Conservation (phyloP, 805 yeast species). For the Monosporozyma siamensis region DNA sequence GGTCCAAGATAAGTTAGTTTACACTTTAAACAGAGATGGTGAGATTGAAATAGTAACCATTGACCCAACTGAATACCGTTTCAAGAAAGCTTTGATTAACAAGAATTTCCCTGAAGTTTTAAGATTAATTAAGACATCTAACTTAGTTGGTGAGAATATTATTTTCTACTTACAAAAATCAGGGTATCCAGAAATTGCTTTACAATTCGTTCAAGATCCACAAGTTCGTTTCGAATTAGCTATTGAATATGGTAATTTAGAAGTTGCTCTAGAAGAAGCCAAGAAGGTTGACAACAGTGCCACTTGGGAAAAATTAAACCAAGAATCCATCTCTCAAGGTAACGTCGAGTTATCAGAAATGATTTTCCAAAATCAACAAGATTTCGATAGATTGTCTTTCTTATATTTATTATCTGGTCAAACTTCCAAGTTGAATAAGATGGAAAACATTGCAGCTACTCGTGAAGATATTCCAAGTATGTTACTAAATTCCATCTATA, state of each 20-base stretch:
- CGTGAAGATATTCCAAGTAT: slow-evolving; percentile 74
- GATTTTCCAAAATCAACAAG: slow-evolving; percentile 77
- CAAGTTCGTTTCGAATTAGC: slow-evolving; percentile 95
- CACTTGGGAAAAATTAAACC: slow-evolving; percentile 75
- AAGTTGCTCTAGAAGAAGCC: slow-evolving; percentile 85
- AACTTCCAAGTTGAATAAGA: slow-evolving; percentile 58
- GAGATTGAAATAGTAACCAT: slow-evolving; percentile 67
- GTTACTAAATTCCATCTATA: slow-evolving; percentile 73
- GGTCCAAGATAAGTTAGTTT: slow-evolving; percentile 62
- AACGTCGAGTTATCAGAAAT: slow-evolving; percentile 76
- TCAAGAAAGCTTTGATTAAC: slow-evolving; percentile 85
- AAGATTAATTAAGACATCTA: slow-evolving; percentile 77
- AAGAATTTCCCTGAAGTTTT: slow-evolving; percentile 87
- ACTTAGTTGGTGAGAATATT: slow-evolving; percentile 93
- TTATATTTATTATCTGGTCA: slow-evolving; percentile 82
- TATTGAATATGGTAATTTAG: slow-evolving; percentile 82
- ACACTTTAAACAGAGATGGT: slow-evolving; percentile 78
- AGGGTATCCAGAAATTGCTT: slow-evolving; percentile 95
- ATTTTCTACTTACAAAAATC: slow-evolving; percentile 89
- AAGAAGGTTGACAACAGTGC: slow-evolving; percentile 54
- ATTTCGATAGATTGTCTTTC: slow-evolving; percentile 84
- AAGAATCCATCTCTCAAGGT: slow-evolving; percentile 86
- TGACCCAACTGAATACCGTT: slow-evolving; percentile 95
- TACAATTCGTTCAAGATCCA: slow-evolving; percentile 93
- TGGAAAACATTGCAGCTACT: slow-evolving; percentile 83